Evolutionary conservation across 306 rosid genomes (phyloP), one percentile per base, ranked within the genome.

Genomic region (Gastrolobium villosum): DNA sequence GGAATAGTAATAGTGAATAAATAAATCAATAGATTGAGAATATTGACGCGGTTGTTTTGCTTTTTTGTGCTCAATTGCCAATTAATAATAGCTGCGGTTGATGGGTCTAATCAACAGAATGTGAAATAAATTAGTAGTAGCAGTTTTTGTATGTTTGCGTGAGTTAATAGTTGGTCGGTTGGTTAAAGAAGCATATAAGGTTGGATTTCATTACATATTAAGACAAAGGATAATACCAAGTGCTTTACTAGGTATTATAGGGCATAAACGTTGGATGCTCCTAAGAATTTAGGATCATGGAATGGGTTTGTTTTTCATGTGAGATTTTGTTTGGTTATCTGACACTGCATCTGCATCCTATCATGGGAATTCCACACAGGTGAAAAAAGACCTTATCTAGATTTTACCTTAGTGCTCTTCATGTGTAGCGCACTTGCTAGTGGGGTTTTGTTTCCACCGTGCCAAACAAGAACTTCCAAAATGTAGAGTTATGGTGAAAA

Each of bases 151-250:
- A 55, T 15, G 60, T 39, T 73, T 74, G 68, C 70, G 37, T 86
- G 83, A n/a, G 6, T 72, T 66, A 49, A 31, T 28, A 52, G 79
- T 65, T 70, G 48, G 70, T 82, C 0, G 26, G 81, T 54, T 62
- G 60, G 54, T 50, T 30, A 74, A 50, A 67, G 64, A 68, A 20
- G n/a, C 30, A 11, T 10, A 60, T 10, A 60, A 46, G 61, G 65
- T 76, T 70, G 74, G 76, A 69, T 62, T 30, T 20, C 20, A 10
- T 36, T 67, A 15, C 72, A 57, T 32, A 14, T 78, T 64, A 9
- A 54, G 68, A 84, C 57, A 70, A 59, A 53, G 72, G 54, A 64
- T 86, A 53, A 64, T 34, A 60, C 85, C 90, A 71, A 75, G 37
- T 73, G 36, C 39, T 65, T 74, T 69, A 43, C 46, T 40, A 34